Conservation (phyloP, 257 asterid genomes). For the Nicotiana tabacum region DNA sequence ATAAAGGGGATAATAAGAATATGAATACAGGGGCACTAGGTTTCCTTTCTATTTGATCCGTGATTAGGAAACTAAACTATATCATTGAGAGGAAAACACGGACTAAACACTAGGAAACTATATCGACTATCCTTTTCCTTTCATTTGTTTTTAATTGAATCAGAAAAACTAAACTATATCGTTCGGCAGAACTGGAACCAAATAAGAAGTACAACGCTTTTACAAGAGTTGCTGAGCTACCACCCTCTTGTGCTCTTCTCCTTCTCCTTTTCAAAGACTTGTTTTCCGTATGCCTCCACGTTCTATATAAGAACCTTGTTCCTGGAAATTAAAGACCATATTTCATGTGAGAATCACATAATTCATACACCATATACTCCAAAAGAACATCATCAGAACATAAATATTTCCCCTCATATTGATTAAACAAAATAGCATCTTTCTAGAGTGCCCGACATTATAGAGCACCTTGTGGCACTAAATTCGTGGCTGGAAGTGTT, state of each 20-base stretch:
- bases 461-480: too few relatives aligned
- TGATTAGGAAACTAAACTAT: neutral
- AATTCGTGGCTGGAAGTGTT: too few relatives aligned
- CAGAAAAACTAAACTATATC: neutral
- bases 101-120: neutral
- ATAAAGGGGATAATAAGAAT: neutral
- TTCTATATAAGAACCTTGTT: constrained; percentile 82
- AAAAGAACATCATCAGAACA: neutral
- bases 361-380: constrained; percentile 11
- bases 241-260: neutral
- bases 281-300: constrained; percentile 7
- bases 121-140: neutral
- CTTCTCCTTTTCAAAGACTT: neutral
- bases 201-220: neutral
- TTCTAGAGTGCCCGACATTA: neutral
- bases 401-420: neutral
- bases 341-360: constrained; percentile 4
- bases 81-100: neutral
- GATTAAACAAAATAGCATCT: neutral
- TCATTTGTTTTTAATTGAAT: neutral
- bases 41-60: neutral
- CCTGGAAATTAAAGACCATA: constrained; percentile 42
- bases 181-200: neutral
- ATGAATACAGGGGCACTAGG: neutral
- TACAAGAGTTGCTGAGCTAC: constrained; percentile 5